Percentiles rank a stretch among this genome's conserved stretches.
Conservation (phyloP, 1,284 basidiomycete genomes). For the Irpex sp. region DNA sequence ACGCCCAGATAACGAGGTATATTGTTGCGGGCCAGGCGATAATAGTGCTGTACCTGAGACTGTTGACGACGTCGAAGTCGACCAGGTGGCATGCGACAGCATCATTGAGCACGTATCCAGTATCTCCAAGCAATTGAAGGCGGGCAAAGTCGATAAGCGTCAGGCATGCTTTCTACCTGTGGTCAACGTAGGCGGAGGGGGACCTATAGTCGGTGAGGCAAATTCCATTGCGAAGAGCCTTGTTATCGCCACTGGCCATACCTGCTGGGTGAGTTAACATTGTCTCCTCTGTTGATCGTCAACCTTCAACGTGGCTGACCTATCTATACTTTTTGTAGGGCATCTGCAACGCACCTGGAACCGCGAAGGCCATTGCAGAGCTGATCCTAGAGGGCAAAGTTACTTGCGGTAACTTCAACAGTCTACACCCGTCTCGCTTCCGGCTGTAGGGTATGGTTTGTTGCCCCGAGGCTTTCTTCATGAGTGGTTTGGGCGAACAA, state of each 20-base stretch:
- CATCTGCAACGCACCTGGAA: constrained; percentile 71
- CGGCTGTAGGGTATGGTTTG: background rate
- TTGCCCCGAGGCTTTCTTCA: background rate
- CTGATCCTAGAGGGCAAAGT: constrained; percentile 55
- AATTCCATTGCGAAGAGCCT: constrained; percentile 45
- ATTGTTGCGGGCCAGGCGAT: constrained; percentile 68
- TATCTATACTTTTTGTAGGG: constrained; percentile 38
- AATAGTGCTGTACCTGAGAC: constrained; percentile 50
- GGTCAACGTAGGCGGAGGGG: constrained; percentile 39
- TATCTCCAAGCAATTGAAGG: constrained; percentile 52
- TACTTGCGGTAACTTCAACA: constrained; percentile 45
- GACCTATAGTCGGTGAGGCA: constrained; percentile 62
- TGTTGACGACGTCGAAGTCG: constrained; percentile 60
- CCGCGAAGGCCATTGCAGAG: constrained; percentile 56
- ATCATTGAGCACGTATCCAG: constrained; percentile 51
- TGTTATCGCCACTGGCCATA: constrained; percentile 64
- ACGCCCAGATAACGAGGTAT: constrained; percentile 64
- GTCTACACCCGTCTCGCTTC: constrained; percentile 36
- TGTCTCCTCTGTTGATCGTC: too few species aligned
- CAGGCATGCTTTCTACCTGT: constrained; percentile 70
- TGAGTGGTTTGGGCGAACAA: too few species aligned
- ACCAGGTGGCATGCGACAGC: constrained; percentile 48
- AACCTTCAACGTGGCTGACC: background rate
- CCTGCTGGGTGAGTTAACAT: constrained; percentile 36
- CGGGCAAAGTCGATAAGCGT: constrained; percentile 44